Percentiles rank a stretch among this genome's conserved stretches.
These are phyloP conservation scores for Achaetomiella virescens DNA, from an alignment of 495 filamentous ascomycete genomes.

Conservation along the genomic window DNA sequence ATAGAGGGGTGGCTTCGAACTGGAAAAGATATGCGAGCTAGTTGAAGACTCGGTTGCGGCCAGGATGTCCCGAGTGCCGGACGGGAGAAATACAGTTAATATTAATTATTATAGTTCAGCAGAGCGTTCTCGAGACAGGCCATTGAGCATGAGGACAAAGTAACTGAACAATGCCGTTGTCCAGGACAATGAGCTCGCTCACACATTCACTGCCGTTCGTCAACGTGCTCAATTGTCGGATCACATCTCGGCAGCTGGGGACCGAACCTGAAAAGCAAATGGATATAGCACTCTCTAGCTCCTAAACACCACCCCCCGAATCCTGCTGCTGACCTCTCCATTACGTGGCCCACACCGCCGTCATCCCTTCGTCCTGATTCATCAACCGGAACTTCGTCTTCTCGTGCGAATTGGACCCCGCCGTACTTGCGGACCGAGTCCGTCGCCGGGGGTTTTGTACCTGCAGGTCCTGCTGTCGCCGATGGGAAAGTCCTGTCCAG, in stretches of 20 bases:
- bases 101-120: too few species aligned
- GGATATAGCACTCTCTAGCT: slow-evolving; percentile 16
- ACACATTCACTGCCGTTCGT: neutral
- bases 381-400: slow-evolving; percentile 21
- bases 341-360: neutral
- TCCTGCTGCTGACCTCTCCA: neutral
- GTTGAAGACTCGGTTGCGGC: too few species aligned
- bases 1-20: too few species aligned
- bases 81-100: too few species aligned
- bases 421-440: slow-evolving; percentile 1
- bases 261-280: slow-evolving; percentile 13
- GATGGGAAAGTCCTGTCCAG: slow-evolving; percentile 24
- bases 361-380: slow-evolving; percentile 12
- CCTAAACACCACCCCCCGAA: neutral
- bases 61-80: too few species aligned
- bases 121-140: too few species aligned
- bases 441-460: slow-evolving; percentile 20
- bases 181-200: neutral
- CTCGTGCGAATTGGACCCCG: slow-evolving; percentile 22
- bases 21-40: too few species aligned
- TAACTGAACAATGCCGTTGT: neutral
- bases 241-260: neutral
- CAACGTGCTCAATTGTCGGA: neutral
- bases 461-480: slow-evolving; percentile 16
- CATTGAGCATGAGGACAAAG: neutral